Base-by-base conservation (phyloP, 2,329 filamentous ascomycete genomes). In the Colletotrichum chrysophilum region DNA sequence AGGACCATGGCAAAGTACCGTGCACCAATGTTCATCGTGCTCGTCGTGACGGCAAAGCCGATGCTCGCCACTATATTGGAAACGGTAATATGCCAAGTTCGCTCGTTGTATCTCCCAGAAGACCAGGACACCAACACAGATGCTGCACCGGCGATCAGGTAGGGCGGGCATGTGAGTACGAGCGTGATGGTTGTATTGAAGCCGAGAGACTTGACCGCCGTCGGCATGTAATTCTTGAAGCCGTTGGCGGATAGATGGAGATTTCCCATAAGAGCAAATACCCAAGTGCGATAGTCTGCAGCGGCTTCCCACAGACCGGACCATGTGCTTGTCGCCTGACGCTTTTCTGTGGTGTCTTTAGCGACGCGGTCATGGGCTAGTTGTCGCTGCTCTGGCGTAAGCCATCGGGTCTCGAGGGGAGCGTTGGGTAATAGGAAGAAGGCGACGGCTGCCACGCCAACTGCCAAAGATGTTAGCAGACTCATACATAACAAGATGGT, bases 201-300 rank as follows among this genome's bases (percentile, higher is more conserved):
- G 2, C 84, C 84, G 3, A 85, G 84, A 8, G 80, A 85, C 76
- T 83, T 52, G 18, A 55, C 64, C 18, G 64, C 64, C 0, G 43
- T 55, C 12, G 64, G 64, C 64, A 28, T 70, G 58, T 80, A 82
- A 68, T 77, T 77, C 76, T 89, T 86, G 80, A 87, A 87, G 0
- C 85, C 85, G 56, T 88, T 88, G 21, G 88, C 87, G 8, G 87
- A 86, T 30, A 89, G 79, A 76, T 89, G 88, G 74, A 89, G 84
- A 78, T 89, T 89, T 68, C 88, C 86, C 86, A 89, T 89, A 34
- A 88, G 81, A 8, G 85, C 86, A 67, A 89, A 87, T 13, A 90
- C 80, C 84, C 87, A 90, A 4, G 88, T 83, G 64, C 87, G 84
- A 26, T 85, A 86, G 77, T 90, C 89, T 10, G 79, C 81, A 5